phyloP scores from a whole-genome alignment of 352 stramenopile species.

The Aphanomyces cochlioides region DNA sequence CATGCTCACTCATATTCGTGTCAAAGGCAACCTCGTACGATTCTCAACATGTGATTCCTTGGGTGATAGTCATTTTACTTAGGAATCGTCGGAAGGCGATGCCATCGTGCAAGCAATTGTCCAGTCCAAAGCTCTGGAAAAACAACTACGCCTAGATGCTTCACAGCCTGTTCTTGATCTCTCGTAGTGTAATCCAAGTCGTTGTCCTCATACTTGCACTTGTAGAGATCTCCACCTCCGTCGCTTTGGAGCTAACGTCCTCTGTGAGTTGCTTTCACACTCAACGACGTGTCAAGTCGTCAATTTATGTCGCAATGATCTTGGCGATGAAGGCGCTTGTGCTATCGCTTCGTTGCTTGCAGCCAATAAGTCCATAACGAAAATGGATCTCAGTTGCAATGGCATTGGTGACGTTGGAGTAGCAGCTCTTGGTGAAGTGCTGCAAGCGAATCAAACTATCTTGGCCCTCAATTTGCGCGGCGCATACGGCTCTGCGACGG shows the following conservation, averaged over 20 bases:
- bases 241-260: slow-evolving; percentile 47
- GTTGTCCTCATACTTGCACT: not conserved
- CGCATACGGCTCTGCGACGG: slow-evolving; percentile 42
- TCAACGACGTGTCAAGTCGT: slow-evolving; percentile 38
- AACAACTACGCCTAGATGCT: not conserved
- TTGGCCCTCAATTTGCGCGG: slow-evolving; percentile 48
- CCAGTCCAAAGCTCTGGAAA: slow-evolving; percentile 19
- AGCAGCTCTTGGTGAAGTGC: slow-evolving; percentile 40
- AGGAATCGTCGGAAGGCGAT: slow-evolving; percentile 21
- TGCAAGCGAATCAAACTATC: slow-evolving; percentile 47
- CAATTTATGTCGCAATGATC: slow-evolving; percentile 49
- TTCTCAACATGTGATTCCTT: not conserved
- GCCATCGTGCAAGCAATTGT: slow-evolving; percentile 14
- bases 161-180: slow-evolving; percentile 14
- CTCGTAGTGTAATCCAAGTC: not conserved
- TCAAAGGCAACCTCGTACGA: slow-evolving; percentile 22
- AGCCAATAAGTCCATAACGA: slow-evolving; percentile 37
- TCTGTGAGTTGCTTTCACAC: slow-evolving; percentile 40
- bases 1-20: not conserved
- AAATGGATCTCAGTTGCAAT: slow-evolving; percentile 70
- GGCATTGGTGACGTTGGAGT: slow-evolving; percentile 58
- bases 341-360: slow-evolving; percentile 44
- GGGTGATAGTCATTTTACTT: not conserved
- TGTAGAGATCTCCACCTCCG: slow-evolving; percentile 42
- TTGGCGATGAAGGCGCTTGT: slow-evolving; percentile 55